Conservation (phyloP, 768 basidiomycete genomes). For the Hypsizygus marmoreus region DNA sequence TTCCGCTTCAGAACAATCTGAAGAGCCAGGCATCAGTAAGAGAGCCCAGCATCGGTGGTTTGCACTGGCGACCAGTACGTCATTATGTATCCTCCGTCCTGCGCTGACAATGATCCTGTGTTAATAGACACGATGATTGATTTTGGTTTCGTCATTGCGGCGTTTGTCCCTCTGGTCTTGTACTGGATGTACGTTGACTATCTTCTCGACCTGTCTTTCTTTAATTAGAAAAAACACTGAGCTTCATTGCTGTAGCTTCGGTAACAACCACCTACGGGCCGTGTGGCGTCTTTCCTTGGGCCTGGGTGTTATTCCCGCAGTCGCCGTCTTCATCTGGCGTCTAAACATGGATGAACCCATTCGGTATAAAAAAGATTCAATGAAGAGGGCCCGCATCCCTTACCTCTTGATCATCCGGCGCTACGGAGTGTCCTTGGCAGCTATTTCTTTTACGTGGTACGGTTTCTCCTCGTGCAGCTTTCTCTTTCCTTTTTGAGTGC, state of each 20-base stretch:
- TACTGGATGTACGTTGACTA: constrained; percentile 78
- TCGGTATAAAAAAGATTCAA: constrained; percentile 73
- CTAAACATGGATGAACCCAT: constrained; percentile 80
- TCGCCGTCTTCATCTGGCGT: constrained; percentile 86
- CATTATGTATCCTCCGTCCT: background rate
- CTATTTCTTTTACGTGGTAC: constrained; percentile 77
- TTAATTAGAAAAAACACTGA: too few relatives aligned
- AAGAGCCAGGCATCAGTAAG: constrained; percentile 76
- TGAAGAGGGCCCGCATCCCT: constrained; percentile 75
- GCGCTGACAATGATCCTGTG: constrained; percentile 3
- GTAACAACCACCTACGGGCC: constrained; percentile 75
- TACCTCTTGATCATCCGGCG: constrained; percentile 75
- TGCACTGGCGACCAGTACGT: constrained; percentile 83
- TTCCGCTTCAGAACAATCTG: constrained; percentile 87
- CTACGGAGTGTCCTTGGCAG: constrained; percentile 76
- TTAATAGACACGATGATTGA: constrained; percentile 80
- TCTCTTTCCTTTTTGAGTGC: background rate
- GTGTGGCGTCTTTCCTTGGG: constrained; percentile 89
- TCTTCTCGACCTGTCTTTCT: background rate
- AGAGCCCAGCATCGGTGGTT: constrained; percentile 86
- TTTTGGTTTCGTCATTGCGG: constrained; percentile 74
- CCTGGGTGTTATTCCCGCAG: constrained; percentile 79
- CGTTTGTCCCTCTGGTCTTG: constrained; percentile 83
- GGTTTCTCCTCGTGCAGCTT: constrained; percentile 15
- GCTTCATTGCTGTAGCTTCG: constrained; percentile 57